phyloP scores from a whole-genome alignment of 768 basidiomycete species.

The Harrya chromipes region DNA sequence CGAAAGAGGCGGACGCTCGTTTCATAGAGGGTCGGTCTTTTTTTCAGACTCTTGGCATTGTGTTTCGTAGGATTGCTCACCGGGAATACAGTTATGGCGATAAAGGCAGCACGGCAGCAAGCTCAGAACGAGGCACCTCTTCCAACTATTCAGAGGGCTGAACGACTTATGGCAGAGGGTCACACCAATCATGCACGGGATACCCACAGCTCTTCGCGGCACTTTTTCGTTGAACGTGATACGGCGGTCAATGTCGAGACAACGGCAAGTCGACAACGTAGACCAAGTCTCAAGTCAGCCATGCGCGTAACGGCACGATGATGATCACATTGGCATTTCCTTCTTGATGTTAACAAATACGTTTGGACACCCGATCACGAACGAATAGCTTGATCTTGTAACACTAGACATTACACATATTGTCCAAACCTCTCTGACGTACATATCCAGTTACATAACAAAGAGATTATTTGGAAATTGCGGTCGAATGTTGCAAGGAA shows the following conservation, averaged over 20 bases:
- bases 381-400: conserved; percentile 21
- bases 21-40: conserved; percentile 53
- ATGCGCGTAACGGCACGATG: conserved; percentile 35
- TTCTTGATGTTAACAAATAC: conserved; percentile 6
- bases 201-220: conserved; percentile 14
- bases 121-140: conserved; percentile 8
- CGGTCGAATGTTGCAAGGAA: conserved; percentile 24
- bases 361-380: neutral
- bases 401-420: conserved; percentile 11
- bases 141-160: conserved; percentile 21
- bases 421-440: neutral
- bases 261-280: conserved; percentile 25
- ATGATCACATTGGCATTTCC: conserved; percentile 4
- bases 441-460: conserved; percentile 13
- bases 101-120: conserved; percentile 22
- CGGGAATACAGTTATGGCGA: conserved; percentile 23
- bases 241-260: conserved; percentile 29
- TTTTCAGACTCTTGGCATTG: neutral
- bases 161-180: conserved; percentile 21
- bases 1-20: conserved; percentile 70
- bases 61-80: conserved; percentile 7
- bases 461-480: conserved; percentile 13
- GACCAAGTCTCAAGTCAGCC: conserved; percentile 36
- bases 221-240: conserved; percentile 30
- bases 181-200: conserved; percentile 31